These are phyloP conservation scores for Jamesozyma gamospora DNA, from an alignment of 805 yeast species.

Conservation along the genomic window DNA sequence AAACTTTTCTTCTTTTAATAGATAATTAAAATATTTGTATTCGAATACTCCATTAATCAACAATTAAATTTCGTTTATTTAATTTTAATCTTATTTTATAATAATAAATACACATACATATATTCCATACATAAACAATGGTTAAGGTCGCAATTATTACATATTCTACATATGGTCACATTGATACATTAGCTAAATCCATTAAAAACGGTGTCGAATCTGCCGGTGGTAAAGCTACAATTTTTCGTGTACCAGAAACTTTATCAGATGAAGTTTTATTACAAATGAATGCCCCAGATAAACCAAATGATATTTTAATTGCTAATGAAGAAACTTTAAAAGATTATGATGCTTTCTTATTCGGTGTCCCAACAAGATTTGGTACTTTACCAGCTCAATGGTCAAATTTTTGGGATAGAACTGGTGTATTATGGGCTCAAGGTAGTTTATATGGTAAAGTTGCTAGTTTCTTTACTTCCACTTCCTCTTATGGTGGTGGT, in stretches of 20 bases:
- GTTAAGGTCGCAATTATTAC: constrained; percentile 41
- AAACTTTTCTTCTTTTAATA: no score
- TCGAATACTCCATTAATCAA: no score
- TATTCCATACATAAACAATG: constrained; percentile 10
- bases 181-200: constrained; percentile 56
- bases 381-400: constrained; percentile 74
- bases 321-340: constrained; percentile 48
- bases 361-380: constrained; percentile 76
- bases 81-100: neutral
- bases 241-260: constrained; percentile 74
- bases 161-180: constrained; percentile 77
- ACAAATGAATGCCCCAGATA: constrained; percentile 57
- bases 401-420: constrained; percentile 65
- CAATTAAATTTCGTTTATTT: no score
- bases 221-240: constrained; percentile 60
- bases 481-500: constrained; percentile 71
- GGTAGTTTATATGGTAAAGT: constrained; percentile 66
- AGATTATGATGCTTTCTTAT: constrained; percentile 62
- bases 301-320: constrained; percentile 43
- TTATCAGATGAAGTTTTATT: constrained; percentile 49
- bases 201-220: constrained; percentile 59
- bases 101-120: neutral
- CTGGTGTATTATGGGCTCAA: constrained; percentile 72
- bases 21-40: no score
- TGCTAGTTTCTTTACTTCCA: constrained; percentile 64